A percentile compares a stretch with the other conserved stretches of the same genome.
Evolutionary conservation across 306 rosid species (phyloP).

Genomic region (Benincasa hispida): DNA sequence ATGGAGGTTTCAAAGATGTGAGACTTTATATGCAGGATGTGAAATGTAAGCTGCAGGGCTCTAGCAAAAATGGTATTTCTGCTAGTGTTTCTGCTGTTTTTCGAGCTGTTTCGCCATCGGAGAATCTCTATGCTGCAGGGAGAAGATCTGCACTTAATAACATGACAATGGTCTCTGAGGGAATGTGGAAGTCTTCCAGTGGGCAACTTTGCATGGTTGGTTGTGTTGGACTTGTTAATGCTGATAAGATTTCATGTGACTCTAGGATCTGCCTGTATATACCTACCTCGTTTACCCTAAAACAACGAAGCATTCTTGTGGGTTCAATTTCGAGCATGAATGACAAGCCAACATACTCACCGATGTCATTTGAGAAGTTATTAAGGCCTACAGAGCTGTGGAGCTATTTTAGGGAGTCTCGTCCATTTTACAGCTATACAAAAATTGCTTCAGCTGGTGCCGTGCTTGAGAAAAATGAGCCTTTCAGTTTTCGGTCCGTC

Average conservation of each 20-base stretch:
- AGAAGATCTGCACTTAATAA: conserved; percentile 63
- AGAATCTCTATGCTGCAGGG: conserved; percentile 42
- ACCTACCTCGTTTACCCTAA: conserved; percentile 54
- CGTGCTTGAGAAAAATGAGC: conserved; percentile 45
- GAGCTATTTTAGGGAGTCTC: conserved; percentile 53
- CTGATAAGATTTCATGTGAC: conserved; percentile 38
- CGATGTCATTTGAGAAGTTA: conserved; percentile 62
- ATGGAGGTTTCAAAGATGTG: conserved; percentile 69
- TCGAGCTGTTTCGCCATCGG: conserved; percentile 67
- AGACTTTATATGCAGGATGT: conserved; percentile 59
- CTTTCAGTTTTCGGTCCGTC: conserved; percentile 52
- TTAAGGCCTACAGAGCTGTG: conserved; percentile 56
- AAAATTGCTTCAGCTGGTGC: conserved; percentile 34
- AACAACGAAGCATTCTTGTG: conserved; percentile 52
- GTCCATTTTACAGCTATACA: conserved; percentile 58
- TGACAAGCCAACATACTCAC: conserved; percentile 33
- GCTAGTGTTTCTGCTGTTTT: conserved; percentile 66
- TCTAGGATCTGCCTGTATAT: conserved; percentile 68
- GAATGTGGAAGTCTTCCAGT: conserved; percentile 80
- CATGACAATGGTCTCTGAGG: conserved; percentile 70
- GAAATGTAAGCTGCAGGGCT: conserved; percentile 35
- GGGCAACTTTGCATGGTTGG: conserved; percentile 97
- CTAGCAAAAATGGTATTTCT: conserved; percentile 22
- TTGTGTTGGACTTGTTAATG: conserved; percentile 49
- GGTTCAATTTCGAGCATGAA: conserved; percentile 59